Evolutionary conservation across 2,329 filamentous ascomycete genomes (phyloP), one percentile per base, ranked within the genome.

Genomic region (Stachybotrys echinatus): DNA sequence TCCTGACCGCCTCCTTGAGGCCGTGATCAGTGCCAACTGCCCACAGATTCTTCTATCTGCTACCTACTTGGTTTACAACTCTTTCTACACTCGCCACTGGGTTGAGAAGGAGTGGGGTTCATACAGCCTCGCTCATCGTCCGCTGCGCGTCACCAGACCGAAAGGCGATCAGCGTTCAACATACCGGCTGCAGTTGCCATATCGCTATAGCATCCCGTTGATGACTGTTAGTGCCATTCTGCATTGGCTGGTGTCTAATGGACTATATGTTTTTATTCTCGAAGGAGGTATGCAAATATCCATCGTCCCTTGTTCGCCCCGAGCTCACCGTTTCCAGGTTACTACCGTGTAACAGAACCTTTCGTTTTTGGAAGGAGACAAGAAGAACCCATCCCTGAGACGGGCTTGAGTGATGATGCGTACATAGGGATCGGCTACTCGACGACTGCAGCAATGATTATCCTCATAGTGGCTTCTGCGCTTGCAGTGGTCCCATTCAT

Each of bases 161-260:
- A 45, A 7, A 5, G 59, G 59, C 2, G 21, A 54, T 5, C 61
- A 62, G 38, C 20, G 47, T 2, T 61, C 60, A 2, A 57, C 48
- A 3, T 61, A 60, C 44, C 46, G 57, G 34, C 49, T 62, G 2
- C 58, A 60, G 37, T 42, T 62, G 2, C 59, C 60, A 7, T 61
- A 59, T 21, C 44, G 44, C 10, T 61, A 56, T 43, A 55, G 54
- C 17, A 21, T 61, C 5, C 56, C 60, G 1, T 49, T 64, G 6
- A 46, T 62, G 0, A 22, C 42, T 3, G 42, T 51, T 12, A 37
- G 18, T 17, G 22, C 22, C 14, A 20, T 45, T 21, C 8, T 45
- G 42, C 42, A 45, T 18, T 45, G 42, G 42, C 42, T 45, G 18
- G 42, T 23, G 12, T 45, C 42, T 12, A 45, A 45, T 23, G 21